Percentiles rank a stretch among this genome's conserved stretches.
Conservation (phyloP, 805 yeast species). For the Zygotorulaspora florentina region DNA sequence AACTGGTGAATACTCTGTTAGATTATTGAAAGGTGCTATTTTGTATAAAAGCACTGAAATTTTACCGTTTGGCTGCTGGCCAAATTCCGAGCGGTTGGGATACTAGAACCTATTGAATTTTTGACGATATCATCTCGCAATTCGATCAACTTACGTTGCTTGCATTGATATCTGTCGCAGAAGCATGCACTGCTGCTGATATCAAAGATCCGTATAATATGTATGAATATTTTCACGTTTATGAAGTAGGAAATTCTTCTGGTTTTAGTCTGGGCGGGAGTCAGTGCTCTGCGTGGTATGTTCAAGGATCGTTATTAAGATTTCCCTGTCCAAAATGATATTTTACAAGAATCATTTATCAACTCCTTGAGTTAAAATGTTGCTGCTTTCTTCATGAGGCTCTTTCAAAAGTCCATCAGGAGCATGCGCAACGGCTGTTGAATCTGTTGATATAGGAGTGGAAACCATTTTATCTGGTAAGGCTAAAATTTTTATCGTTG, state of each 20-base stretch:
- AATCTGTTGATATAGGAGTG: constrained; percentile 92
- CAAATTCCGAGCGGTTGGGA: constrained; percentile 99
- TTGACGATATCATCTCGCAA: constrained; percentile 88
- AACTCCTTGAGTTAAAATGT: constrained; percentile 99
- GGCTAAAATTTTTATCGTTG: constrained; percentile 94
- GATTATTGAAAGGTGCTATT: constrained; percentile 87
- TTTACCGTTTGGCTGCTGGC: constrained; percentile 64
- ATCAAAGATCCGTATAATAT: constrained; percentile 97
- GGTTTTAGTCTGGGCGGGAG: constrained; percentile 99
- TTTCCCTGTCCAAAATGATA: constrained; percentile 93
- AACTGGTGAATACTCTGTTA: constrained; percentile 88
- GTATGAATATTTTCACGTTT: constrained; percentile 95
- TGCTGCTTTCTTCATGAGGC: constrained; percentile 93
- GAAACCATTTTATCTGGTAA: constrained; percentile 91
- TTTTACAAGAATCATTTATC: constrained; percentile 95
- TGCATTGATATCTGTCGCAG: constrained; percentile 90
- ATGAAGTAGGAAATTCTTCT: constrained; percentile 98
- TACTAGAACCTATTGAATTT: constrained; percentile 89
- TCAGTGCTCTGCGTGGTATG: constrained; percentile 94
- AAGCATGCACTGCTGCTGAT: constrained; percentile 92
- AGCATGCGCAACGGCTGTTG: constrained; percentile 99
- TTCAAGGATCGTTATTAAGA: constrained; percentile 92
- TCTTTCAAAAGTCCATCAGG: constrained; percentile 99
- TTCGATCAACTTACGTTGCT: constrained; percentile 94
- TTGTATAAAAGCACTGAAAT: constrained; percentile 63